These are phyloP conservation scores for Kodamaea anthophila DNA, from an alignment of 1,139 yeast species.

Conservation along the genomic window DNA sequence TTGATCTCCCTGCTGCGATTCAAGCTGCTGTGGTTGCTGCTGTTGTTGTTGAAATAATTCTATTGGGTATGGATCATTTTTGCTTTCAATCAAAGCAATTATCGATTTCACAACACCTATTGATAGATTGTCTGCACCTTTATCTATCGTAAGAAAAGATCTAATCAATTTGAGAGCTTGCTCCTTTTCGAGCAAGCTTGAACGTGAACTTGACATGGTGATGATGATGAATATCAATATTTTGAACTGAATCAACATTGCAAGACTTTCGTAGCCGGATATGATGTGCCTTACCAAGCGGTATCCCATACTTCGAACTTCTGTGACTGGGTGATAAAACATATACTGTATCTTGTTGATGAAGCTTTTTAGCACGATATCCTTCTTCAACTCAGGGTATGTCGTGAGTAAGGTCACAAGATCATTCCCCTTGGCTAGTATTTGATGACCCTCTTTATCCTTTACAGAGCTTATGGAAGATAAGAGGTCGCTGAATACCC, in stretches of 20 bases:
- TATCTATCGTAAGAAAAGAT: slow-evolving; percentile 50
- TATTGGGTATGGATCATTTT: slow-evolving; percentile 6
- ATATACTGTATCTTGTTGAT: slow-evolving; percentile 56
- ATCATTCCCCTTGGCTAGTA: slow-evolving; percentile 58
- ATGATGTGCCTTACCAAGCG: slow-evolving; percentile 64
- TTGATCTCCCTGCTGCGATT: slow-evolving; percentile 1
- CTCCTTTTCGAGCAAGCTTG: slow-evolving; percentile 58
- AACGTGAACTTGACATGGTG: slow-evolving; percentile 52
- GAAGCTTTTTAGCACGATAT: slow-evolving; percentile 58
- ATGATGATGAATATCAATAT: slow-evolving; percentile 60
- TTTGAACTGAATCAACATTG: slow-evolving; percentile 41
- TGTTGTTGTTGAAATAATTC: slow-evolving; percentile 6
- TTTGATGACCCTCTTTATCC: slow-evolving; percentile 38
- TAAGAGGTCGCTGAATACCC: slow-evolving; percentile 31
- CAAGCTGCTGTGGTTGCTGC: neutral
- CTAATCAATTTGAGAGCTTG: slow-evolving; percentile 76
- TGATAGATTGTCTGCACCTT: slow-evolving; percentile 52
- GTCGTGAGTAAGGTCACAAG: slow-evolving; percentile 51
- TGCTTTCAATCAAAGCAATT: slow-evolving; percentile 50
- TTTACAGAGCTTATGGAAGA: slow-evolving; percentile 20
- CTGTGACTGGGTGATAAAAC: slow-evolving; percentile 51
- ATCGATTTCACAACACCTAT: slow-evolving; percentile 68
- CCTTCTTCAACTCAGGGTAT: slow-evolving; percentile 59
- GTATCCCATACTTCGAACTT: slow-evolving; percentile 71
- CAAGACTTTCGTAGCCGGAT: slow-evolving; percentile 46